Conservation (phyloP, 1,284 basidiomycete genomes). For the Athelia sp. region DNA sequence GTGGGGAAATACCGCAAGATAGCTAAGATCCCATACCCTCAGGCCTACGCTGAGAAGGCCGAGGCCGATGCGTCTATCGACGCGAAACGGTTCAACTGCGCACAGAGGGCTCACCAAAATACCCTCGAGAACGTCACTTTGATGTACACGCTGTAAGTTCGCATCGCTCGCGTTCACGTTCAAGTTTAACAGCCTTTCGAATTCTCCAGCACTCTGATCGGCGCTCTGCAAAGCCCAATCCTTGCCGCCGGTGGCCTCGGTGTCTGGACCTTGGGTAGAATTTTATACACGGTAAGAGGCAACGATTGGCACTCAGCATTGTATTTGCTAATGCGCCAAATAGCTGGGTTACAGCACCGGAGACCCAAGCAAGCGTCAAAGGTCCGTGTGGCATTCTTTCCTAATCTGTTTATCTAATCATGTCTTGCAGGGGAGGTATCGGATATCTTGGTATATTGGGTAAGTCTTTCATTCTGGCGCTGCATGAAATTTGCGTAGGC, state of each 20-base stretch:
- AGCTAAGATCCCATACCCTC: conserved; percentile 28
- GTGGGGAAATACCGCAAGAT: conserved; percentile 23
- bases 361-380: conserved; percentile 21
- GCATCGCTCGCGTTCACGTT: background rate
- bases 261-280: conserved; percentile 48
- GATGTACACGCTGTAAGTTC: conserved; percentile 37
- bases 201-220: conserved; percentile 47
- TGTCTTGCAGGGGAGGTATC: background rate
- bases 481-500: too few species aligned
- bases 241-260: conserved; percentile 49
- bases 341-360: conserved; percentile 56
- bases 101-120: conserved; percentile 56
- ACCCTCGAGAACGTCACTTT: conserved; percentile 60
- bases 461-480: background rate
- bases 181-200: conserved; percentile 3
- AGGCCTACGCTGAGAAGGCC: conserved; percentile 35
- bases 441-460: background rate
- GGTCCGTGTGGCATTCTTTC: background rate
- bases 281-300: conserved; percentile 59
- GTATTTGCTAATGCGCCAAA: too few species aligned
- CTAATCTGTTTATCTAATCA: too few species aligned
- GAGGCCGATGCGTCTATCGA: conserved; percentile 23
- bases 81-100: conserved; percentile 30
- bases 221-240: conserved; percentile 52
- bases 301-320: too few species aligned